Conservation (phyloP, 371 early-diverging fungal genomes). For the Conidiobolus incongruus region DNA sequence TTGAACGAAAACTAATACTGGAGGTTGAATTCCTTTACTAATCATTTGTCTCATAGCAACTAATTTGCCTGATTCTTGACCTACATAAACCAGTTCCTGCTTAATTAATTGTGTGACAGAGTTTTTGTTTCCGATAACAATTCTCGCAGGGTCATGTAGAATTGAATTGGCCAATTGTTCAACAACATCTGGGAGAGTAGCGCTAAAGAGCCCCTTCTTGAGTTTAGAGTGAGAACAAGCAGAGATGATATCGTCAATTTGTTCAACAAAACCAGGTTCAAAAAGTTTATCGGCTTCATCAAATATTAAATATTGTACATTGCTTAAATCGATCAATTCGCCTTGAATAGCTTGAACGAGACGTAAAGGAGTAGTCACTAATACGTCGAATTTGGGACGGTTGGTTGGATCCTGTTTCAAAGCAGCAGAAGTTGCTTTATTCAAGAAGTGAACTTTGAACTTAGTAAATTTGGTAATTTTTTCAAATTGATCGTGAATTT, state of each 20-base stretch:
- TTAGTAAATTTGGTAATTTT: constrained; percentile 41
- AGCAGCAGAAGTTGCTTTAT: constrained; percentile 41
- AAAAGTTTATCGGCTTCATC: constrained; percentile 91
- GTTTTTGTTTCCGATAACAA: constrained; percentile 78
- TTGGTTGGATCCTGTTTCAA: constrained; percentile 36
- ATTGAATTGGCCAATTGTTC: constrained; percentile 72
- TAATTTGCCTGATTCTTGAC: constrained; percentile 83
- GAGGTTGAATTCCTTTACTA: constrained; percentile 61
- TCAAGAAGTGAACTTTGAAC: constrained; percentile 51
- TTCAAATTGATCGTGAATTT: constrained; percentile 62
- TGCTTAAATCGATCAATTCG: constrained; percentile 45
- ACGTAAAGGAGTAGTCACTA: constrained; percentile 77
- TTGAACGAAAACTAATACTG: constrained; percentile 86
- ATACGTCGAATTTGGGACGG: constrained; percentile 59
- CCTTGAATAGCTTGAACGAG: constrained; percentile 72
- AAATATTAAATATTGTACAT: constrained; percentile 46
- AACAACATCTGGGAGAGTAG: constrained; percentile 80
- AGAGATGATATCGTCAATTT: constrained; percentile 70
- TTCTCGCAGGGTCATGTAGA: constrained; percentile 69
- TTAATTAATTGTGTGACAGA: constrained; percentile 79
- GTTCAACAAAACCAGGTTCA: constrained; percentile 77
- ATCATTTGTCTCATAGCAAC: constrained; percentile 77
- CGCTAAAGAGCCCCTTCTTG: constrained; percentile 81
- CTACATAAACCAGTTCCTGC: constrained; percentile 78
- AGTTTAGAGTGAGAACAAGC: constrained; percentile 51